Evolutionary conservation across 2,329 filamentous ascomycete genomes (phyloP).

Genomic region (Pseudohalonectria lignicola): DNA sequence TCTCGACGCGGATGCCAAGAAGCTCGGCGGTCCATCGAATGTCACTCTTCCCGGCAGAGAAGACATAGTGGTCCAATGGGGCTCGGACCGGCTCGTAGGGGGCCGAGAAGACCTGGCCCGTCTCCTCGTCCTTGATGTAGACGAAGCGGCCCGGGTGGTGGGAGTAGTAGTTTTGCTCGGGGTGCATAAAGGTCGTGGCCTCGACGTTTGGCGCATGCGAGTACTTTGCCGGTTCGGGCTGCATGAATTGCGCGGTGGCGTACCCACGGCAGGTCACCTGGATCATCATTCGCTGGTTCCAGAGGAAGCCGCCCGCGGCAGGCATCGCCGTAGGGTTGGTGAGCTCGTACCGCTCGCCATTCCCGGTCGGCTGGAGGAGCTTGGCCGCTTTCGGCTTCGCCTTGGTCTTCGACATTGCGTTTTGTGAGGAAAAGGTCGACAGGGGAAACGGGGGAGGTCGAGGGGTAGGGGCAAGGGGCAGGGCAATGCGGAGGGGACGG

Average conservation of each 20-base stretch:
- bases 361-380: conserved; percentile 28
- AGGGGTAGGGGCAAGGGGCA: background rate
- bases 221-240: conserved; percentile 49
- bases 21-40: conserved; percentile 41
- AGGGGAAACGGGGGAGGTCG: background rate
- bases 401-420: no score
- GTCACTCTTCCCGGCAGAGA: conserved; percentile 43
- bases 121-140: conserved; percentile 46
- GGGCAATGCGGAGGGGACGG: background rate
- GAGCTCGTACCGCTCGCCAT: conserved; percentile 44
- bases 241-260: conserved; percentile 48
- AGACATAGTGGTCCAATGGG: conserved; percentile 33
- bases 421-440: background rate
- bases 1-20: conserved; percentile 37
- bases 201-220: conserved; percentile 47
- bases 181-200: conserved; percentile 49
- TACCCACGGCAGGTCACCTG: conserved; percentile 48
- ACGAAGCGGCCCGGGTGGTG: conserved; percentile 49
- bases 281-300: conserved; percentile 53
- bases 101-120: conserved; percentile 37
- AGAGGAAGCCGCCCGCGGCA: conserved; percentile 43
- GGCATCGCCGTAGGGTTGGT: conserved; percentile 43
- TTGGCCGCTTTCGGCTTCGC: no score
- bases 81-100: conserved; percentile 44
- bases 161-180: conserved; percentile 47